Conservation (phyloP, 257 asterid species). For the Prunella vulgaris region DNA sequence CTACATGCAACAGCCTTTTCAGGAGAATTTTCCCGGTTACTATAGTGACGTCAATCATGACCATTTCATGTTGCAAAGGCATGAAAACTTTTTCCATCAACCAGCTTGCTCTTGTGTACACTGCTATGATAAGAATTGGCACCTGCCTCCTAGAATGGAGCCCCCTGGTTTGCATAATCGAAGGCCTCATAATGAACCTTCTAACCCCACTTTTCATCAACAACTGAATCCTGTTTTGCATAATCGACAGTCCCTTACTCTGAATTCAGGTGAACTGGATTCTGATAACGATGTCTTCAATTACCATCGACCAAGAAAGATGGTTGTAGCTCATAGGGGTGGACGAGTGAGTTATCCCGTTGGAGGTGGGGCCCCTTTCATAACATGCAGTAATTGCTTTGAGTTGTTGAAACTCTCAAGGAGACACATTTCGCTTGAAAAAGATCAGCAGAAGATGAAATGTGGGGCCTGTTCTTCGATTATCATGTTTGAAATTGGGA, state of each 20-base stretch:
- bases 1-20: slow-evolving; percentile 40
- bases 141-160: slow-evolving; percentile 45
- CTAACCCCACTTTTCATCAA: slow-evolving; percentile 32
- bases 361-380: slow-evolving; percentile 89
- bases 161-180: no score
- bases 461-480: slow-evolving; percentile 88
- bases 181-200: slow-evolving; percentile 40
- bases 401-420: slow-evolving; percentile 65
- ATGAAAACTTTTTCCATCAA: slow-evolving; percentile 64
- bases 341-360: slow-evolving; percentile 45
- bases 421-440: slow-evolving; percentile 39
- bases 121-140: slow-evolving; percentile 54
- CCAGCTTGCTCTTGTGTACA: slow-evolving; percentile 81
- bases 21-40: slow-evolving; percentile 46
- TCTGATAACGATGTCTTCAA: slow-evolving; percentile 44
- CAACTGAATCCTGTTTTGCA: slow-evolving; percentile 30
- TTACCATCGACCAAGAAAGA: slow-evolving; percentile 45
- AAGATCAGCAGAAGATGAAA: slow-evolving; percentile 49
- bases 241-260: slow-evolving; percentile 37
- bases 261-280: slow-evolving; percentile 49
- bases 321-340: slow-evolving; percentile 35
- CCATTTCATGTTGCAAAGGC: slow-evolving; percentile 51
- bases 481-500: slow-evolving; percentile 54
- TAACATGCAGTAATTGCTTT: slow-evolving; percentile 80
- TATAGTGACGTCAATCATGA: slow-evolving; percentile 44